Evolutionary conservation across 768 basidiomycete species (phyloP).

Genomic region (Kwoniella pini): DNA sequence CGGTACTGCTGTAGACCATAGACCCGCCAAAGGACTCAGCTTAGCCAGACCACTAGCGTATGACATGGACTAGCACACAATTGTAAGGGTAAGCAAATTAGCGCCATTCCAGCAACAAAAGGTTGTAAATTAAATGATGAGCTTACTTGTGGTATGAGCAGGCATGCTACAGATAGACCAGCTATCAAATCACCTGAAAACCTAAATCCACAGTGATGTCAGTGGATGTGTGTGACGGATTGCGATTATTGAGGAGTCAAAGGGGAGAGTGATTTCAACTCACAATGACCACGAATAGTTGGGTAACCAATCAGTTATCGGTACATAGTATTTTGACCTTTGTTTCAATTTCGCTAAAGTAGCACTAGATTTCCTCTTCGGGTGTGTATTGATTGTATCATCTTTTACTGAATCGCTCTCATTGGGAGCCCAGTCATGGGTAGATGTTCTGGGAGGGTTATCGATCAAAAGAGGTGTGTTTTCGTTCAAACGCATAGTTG

Average conservation of each 20-base stretch:
- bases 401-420: neutral
- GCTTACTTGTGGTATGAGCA: conserved; percentile 54
- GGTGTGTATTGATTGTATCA: neutral
- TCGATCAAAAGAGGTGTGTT: conserved; percentile 9
- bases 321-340: conserved; percentile 53
- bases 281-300: conserved; percentile 50
- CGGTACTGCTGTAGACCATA: conserved; percentile 84
- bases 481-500: conserved; percentile 2
- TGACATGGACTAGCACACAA: conserved; percentile 86
- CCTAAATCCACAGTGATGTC: conserved; percentile 48
- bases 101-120: no score
- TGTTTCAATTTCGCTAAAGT: conserved; percentile 42
- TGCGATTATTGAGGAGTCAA: no score
- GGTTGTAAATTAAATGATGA: no score
- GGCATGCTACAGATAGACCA: conserved; percentile 71
- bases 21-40: conserved; percentile 77
- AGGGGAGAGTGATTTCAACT: conserved; percentile 22
- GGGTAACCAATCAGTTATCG: conserved; percentile 53
- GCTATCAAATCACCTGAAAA: conserved; percentile 74
- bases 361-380: conserved; percentile 6
- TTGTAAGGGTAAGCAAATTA: no score
- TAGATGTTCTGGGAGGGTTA: neutral
- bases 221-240: no score
- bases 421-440: neutral
- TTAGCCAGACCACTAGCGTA: conserved; percentile 87